Percentiles rank a stretch among this genome's conserved stretches.
Conservation (phyloP, 2,329 filamentous ascomycete genomes). For the Phialophora macrospora region DNA sequence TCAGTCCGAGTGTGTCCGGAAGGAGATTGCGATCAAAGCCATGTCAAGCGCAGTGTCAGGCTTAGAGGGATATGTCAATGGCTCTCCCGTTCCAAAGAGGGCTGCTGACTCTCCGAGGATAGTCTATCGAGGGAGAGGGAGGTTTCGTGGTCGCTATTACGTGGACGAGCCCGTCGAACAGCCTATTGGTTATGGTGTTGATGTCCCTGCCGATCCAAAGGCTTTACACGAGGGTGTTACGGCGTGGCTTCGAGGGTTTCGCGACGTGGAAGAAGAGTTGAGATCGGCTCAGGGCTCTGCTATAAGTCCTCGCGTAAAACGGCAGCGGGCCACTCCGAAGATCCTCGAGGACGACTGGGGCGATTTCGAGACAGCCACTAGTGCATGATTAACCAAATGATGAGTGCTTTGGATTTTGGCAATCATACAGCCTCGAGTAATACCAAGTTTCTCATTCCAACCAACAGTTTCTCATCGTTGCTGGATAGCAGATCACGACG, state of each 20-base stretch:
- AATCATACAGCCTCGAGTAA: constrained; percentile 18
- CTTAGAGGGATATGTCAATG: constrained; percentile 40
- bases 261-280: constrained; percentile 50
- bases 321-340: neutral
- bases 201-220: constrained; percentile 28
- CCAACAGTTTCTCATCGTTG: neutral
- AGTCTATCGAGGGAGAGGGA: constrained; percentile 37
- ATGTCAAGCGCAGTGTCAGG: constrained; percentile 40
- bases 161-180: constrained; percentile 30
- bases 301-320: constrained; percentile 4
- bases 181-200: neutral
- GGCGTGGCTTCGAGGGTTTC: constrained; percentile 52
- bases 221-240: constrained; percentile 46
- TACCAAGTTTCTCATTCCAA: neutral
- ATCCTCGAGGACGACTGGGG: constrained; percentile 38
- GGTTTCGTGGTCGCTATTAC: constrained; percentile 40
- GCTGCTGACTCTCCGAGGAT: constrained; percentile 20
- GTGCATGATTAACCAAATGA: constrained; percentile 22
- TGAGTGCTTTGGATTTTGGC: neutral
- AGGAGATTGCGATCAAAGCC: constrained; percentile 38
- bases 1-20: constrained; percentile 30
- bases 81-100: constrained; percentile 27
- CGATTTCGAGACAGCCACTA: constrained; percentile 36
- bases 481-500: neutral
- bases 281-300: constrained; percentile 7